phyloP scores from a whole-genome alignment of 345 rosid species.

The Viola odorata region DNA sequence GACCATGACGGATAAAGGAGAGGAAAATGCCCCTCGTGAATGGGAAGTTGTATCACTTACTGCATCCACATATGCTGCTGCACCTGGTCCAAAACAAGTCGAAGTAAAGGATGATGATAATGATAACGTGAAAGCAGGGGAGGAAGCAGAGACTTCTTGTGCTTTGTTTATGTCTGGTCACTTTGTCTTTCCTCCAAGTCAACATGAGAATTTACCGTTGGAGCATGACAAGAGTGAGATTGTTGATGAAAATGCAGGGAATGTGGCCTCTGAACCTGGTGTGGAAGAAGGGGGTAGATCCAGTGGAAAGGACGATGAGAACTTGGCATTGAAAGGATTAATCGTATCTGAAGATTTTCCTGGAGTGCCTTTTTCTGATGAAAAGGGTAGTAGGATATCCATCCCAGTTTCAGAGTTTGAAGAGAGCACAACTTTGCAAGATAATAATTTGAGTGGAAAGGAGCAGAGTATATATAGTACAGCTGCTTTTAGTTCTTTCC shows the following conservation, averaged over 20 bases:
- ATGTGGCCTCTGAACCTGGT: slow-evolving; percentile 28
- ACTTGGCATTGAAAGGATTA: slow-evolving; percentile 47
- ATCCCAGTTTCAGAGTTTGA: slow-evolving; percentile 33
- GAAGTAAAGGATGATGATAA: slow-evolving; percentile 34
- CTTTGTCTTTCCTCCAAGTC: slow-evolving; percentile 68
- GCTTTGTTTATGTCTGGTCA: slow-evolving; percentile 72
- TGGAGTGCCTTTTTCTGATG: slow-evolving; percentile 39
- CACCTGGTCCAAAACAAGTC: slow-evolving; percentile 63
- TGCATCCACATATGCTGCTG: slow-evolving; percentile 87
- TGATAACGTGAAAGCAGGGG: slow-evolving; percentile 28
- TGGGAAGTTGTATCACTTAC: slow-evolving; percentile 98
- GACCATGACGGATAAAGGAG: slow-evolving; percentile 53
- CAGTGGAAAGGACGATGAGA: slow-evolving; percentile 50
- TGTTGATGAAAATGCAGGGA: slow-evolving; percentile 32
- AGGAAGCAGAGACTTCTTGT: slow-evolving; percentile 49
- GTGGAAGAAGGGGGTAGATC: slow-evolving; percentile 37
- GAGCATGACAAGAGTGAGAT: slow-evolving; percentile 35
- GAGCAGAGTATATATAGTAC: slow-evolving; percentile 50
- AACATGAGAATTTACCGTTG: slow-evolving; percentile 58
- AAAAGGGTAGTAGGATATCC: slow-evolving; percentile 29
- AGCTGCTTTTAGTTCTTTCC: slow-evolving; percentile 42
- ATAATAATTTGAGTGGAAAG: slow-evolving; percentile 27
- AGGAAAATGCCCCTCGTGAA: slow-evolving; percentile 44
- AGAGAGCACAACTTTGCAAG: slow-evolving; percentile 33
- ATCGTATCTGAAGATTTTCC: slow-evolving; percentile 48